Evolutionary conservation across 129 eudicot species (phyloP).

Genomic region (Helianthus tuberosus): DNA sequence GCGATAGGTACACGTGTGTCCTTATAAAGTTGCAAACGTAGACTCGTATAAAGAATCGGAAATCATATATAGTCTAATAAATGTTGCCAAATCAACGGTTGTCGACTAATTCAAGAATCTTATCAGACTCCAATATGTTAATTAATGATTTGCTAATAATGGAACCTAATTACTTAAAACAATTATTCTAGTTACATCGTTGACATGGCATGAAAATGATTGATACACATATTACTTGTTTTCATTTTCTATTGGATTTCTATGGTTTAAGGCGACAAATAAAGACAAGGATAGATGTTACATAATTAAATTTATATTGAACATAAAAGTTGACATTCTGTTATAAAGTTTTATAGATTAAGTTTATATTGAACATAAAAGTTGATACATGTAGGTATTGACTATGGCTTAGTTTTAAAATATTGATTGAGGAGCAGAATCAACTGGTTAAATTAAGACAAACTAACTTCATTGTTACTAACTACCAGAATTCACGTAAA

Average conservation of each 20-base stretch:
- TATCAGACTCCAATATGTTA: constrained; percentile 14
- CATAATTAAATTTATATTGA: not conserved
- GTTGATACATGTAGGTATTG: too few relatives aligned
- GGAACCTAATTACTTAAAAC: constrained; percentile 32
- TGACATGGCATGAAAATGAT: constrained; percentile 43
- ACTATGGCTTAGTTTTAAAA: too few relatives aligned
- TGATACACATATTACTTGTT: constrained; percentile 7
- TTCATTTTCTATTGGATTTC: not conserved
- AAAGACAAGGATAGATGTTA: constrained; percentile 21
- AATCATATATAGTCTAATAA: constrained; percentile 17
- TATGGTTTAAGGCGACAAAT: constrained; percentile 24
- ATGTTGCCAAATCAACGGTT: constrained; percentile 30
- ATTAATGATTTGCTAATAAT: constrained; percentile 32
- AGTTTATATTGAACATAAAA: too few relatives aligned
- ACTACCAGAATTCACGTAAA: not conserved
- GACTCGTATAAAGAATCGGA: not conserved
- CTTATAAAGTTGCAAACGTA: constrained; percentile 14
- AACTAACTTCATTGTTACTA: not conserved
- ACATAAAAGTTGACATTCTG: not conserved
- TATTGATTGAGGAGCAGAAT: too few relatives aligned
- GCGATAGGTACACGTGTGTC: constrained; percentile 31
- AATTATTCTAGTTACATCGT: constrained; percentile 29
- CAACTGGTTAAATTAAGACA: too few relatives aligned
- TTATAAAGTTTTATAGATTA: not conserved
- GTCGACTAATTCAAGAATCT: constrained; percentile 10